Evolutionary conservation across 2,329 filamentous ascomycete genomes (phyloP).

Genomic region (Ophiostoma pallidulum): DNA sequence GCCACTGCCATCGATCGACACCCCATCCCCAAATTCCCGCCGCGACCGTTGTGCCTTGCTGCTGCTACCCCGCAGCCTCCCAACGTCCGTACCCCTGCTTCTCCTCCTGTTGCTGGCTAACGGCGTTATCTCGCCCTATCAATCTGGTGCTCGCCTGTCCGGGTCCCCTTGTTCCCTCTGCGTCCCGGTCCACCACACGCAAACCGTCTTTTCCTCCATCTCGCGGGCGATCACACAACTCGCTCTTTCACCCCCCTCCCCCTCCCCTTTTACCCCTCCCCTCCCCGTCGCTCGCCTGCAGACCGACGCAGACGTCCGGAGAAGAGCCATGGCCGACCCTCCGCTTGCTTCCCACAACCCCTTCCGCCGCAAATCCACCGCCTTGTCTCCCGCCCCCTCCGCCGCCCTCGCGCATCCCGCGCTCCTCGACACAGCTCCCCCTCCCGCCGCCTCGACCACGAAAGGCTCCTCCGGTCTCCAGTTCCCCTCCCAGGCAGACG

Average conservation of each 20-base stretch:
- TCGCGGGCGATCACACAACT: too few species aligned
- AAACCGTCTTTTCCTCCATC: too few species aligned
- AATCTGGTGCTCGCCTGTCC: too few species aligned
- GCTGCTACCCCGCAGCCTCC: slow-evolving; percentile 10
- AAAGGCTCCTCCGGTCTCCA: slow-evolving; percentile 1
- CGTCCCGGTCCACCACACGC: too few species aligned
- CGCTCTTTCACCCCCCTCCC: too few species aligned
- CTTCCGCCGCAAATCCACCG: slow-evolving; percentile 37
- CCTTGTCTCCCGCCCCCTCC: not conserved
- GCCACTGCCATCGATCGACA: not conserved
- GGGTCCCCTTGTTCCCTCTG: too few species aligned
- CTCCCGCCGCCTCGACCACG: slow-evolving; percentile 17
- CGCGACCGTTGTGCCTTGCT: not conserved
- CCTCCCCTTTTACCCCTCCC: not conserved
- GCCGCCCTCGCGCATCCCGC: not conserved
- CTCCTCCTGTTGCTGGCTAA: not conserved
- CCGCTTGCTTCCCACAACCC: slow-evolving; percentile 40
- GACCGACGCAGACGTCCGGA: not conserved
- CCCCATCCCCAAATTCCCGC: slow-evolving; percentile 5
- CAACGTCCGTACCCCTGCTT: not conserved
- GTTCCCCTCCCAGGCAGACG: not conserved
- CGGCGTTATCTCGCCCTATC: not conserved
- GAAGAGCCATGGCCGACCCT: slow-evolving; percentile 26
- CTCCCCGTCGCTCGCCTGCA: not conserved
- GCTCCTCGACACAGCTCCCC: slow-evolving; percentile 15